Evolutionary conservation across 2,329 filamentous ascomycete species (phyloP).

Genomic region (Leptosphaerulina australis): DNA sequence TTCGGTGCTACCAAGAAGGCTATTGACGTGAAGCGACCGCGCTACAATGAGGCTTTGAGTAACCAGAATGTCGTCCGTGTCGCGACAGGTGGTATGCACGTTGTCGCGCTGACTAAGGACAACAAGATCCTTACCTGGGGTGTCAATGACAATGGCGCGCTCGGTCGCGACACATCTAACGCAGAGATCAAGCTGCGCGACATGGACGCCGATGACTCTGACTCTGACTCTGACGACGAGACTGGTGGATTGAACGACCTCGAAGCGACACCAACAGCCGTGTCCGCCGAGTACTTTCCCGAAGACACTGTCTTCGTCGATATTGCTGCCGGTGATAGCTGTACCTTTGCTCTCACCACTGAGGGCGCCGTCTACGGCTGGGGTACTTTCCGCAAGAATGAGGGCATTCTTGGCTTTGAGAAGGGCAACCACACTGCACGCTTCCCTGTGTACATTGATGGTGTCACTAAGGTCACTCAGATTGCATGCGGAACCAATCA

Average conservation of each 20-base stretch:
- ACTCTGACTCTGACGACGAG: constrained; percentile 55
- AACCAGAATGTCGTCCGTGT: constrained; percentile 73
- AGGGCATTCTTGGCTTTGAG: constrained; percentile 69
- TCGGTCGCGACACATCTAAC: constrained; percentile 75
- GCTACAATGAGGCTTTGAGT: constrained; percentile 67
- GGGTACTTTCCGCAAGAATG: constrained; percentile 78
- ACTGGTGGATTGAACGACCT: constrained; percentile 73
- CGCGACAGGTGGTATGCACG: constrained; percentile 83
- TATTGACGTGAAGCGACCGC: constrained; percentile 76
- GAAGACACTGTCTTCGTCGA: constrained; percentile 68
- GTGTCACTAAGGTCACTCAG: constrained; percentile 69
- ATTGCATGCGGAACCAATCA: constrained; percentile 74
- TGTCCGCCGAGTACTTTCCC: constrained; percentile 63
- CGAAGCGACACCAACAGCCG: constrained; percentile 69
- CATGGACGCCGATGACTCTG: constrained; percentile 57
- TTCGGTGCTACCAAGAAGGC: constrained; percentile 70
- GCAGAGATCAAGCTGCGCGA: constrained; percentile 64
- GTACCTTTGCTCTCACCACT: constrained; percentile 75
- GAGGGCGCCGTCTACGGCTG: constrained; percentile 80
- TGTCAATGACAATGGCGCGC: constrained; percentile 82
- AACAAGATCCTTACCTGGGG: constrained; percentile 87
- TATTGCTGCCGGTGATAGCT: constrained; percentile 74
- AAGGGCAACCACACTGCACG: constrained; percentile 49
- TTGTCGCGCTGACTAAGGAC: constrained; percentile 74
- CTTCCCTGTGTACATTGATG: constrained; percentile 62